phyloP scores from a whole-genome alignment of 2,329 filamentous ascomycete genomes.

The Colletotrichum costaricense region DNA sequence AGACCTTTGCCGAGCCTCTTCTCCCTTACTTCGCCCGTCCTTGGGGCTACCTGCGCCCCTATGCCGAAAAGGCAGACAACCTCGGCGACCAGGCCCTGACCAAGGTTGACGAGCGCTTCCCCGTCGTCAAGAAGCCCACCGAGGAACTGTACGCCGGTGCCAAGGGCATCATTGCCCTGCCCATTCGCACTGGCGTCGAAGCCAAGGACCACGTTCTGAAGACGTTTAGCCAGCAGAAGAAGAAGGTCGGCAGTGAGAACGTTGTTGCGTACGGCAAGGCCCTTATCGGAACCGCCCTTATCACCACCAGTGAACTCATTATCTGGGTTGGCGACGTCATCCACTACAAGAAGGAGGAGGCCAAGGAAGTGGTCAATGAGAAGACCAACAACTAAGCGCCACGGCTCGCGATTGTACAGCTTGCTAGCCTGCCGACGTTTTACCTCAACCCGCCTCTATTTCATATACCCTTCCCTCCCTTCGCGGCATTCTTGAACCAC shows the following conservation, averaged over 20 bases:
- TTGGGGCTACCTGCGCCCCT: conserved; percentile 85
- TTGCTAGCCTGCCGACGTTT: background rate
- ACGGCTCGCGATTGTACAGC: conserved; percentile 9
- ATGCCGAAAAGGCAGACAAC: conserved; percentile 83
- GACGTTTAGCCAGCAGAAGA: conserved; percentile 68
- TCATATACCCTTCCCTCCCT: conserved; percentile 30
- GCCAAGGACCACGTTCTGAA: conserved; percentile 70
- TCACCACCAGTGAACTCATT: conserved; percentile 74
- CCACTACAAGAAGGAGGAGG: conserved; percentile 71
- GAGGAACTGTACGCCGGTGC: conserved; percentile 75
- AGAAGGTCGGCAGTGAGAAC: conserved; percentile 73
- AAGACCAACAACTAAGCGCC: conserved; percentile 55
- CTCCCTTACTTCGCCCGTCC: conserved; percentile 83
- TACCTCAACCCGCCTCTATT: background rate
- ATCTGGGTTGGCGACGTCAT: conserved; percentile 70
- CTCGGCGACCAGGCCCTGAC: conserved; percentile 78
- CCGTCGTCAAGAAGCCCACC: conserved; percentile 80
- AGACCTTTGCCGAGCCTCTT: conserved; percentile 80
- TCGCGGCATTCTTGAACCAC: conserved; percentile 7
- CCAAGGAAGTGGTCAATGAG: conserved; percentile 66
- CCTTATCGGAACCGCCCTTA: conserved; percentile 72
- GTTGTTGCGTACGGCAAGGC: conserved; percentile 78
- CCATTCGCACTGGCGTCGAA: conserved; percentile 70
- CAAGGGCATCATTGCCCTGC: conserved; percentile 70
- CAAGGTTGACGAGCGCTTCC: conserved; percentile 77